A percentile compares a stretch with the other conserved stretches of the same genome.
Conservation (phyloP, 176 grass and related monocot species). For the Cenchrus americanus region DNA sequence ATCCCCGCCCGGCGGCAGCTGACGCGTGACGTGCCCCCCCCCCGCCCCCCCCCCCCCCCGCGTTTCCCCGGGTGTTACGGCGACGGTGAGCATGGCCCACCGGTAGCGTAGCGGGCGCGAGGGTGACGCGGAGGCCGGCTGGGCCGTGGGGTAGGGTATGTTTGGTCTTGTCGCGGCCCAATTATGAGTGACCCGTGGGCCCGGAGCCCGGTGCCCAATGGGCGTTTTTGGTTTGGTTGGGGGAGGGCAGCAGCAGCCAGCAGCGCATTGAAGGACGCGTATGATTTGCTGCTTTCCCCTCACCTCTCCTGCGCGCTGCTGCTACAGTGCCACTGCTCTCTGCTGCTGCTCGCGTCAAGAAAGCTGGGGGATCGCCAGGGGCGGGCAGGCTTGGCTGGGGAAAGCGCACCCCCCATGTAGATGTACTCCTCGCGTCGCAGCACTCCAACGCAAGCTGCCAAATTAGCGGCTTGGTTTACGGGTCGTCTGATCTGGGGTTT, state of each 20-base stretch:
- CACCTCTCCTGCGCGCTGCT: background rate
- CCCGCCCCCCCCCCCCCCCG: too few relatives aligned
- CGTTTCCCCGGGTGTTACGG: background rate
- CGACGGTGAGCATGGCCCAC: background rate
- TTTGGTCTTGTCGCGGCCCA: too few relatives aligned
- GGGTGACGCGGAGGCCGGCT: background rate
- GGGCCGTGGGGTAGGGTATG: background rate
- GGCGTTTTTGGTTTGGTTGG: too few relatives aligned
- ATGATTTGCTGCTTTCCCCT: slow-evolving; percentile 39
- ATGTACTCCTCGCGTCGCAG: too few relatives aligned
- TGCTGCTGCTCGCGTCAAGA: background rate
- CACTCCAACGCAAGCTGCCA: slow-evolving; percentile 16
- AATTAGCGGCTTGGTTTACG: background rate
- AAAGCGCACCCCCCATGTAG: slow-evolving; percentile 14
- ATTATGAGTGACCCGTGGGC: background rate
- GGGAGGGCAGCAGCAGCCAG: too few relatives aligned
- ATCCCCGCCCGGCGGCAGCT: background rate
- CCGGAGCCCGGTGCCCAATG: background rate
- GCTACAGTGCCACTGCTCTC: background rate
- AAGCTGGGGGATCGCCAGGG: background rate
- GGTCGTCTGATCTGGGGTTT: background rate
- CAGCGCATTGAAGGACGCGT: slow-evolving; percentile 36
- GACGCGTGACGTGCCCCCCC: background rate
- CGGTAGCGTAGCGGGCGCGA: background rate
- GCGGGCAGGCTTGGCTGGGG: background rate